Percentiles rank a stretch among this genome's conserved stretches.
phyloP scores from a whole-genome alignment of 202 grass and related monocot genomes.

The Cymbopogon flexuosus region DNA sequence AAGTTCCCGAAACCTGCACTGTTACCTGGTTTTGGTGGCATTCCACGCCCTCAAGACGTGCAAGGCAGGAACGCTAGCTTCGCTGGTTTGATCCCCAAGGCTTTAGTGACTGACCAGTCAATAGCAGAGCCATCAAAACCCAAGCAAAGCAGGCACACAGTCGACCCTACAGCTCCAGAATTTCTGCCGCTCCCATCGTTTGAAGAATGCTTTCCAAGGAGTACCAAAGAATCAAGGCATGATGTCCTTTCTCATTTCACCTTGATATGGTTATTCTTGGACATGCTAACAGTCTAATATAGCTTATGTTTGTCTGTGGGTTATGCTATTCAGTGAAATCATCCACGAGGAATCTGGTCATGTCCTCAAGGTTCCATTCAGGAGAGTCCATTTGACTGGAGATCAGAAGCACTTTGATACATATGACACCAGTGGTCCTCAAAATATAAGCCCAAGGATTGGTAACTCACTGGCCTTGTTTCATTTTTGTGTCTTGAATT shows the following conservation, averaged over 20 bases:
- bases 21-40: conserved; percentile 42
- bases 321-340: conserved; percentile 66
- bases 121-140: conserved; percentile 43
- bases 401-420: conserved; percentile 77
- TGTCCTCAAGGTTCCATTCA: conserved; percentile 76
- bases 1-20: conserved; percentile 56
- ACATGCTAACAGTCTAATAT: not conserved
- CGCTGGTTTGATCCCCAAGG: conserved; percentile 47
- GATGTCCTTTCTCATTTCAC: conserved; percentile 10
- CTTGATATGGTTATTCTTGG: not conserved
- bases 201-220: conserved; percentile 86
- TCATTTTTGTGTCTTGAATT: conserved; percentile 15
- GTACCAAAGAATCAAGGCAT: conserved; percentile 85
- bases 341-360: conserved; percentile 85
- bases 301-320: conserved; percentile 21
- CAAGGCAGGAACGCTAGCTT: conserved; percentile 36
- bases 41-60: conserved; percentile 27
- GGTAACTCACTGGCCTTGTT: conserved; percentile 46
- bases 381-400: conserved; percentile 76
- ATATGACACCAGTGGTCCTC: conserved; percentile 94
- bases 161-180: conserved; percentile 67
- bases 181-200: conserved; percentile 95
- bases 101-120: conserved; percentile 46
- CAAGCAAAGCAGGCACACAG: conserved; percentile 60
- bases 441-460: conserved; percentile 70